Conservation (phyloP, 345 rosid genomes). For the Acer yangbiense region DNA sequence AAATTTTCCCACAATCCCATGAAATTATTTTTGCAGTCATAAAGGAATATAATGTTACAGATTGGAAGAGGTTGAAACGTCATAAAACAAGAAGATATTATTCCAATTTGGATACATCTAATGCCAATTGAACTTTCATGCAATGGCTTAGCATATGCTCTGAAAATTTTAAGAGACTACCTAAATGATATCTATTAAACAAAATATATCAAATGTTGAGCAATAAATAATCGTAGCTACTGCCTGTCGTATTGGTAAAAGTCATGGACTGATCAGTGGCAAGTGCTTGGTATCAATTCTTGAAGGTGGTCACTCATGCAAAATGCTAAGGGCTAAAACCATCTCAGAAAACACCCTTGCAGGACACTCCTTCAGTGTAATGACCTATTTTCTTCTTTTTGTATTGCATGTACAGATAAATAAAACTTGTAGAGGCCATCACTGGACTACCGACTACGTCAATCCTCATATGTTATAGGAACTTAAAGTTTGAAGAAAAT, state of each 20-base stretch:
- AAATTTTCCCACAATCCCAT: not conserved
- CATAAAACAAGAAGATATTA: not conserved
- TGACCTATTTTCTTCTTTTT: not conserved
- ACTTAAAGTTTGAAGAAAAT: not conserved
- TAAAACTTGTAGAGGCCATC: not conserved
- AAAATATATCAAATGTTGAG: not conserved
- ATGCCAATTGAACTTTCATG: not conserved
- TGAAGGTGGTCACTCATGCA: not conserved
- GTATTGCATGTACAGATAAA: not conserved
- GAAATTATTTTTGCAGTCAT: not conserved
- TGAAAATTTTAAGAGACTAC: not conserved
- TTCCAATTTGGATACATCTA: not conserved
- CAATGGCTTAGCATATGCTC: not conserved
- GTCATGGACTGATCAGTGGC: not conserved
- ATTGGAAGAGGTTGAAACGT: not conserved
- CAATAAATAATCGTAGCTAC: not conserved
- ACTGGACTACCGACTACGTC: not conserved
- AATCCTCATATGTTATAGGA: not conserved
- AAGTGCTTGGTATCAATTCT: not conserved
- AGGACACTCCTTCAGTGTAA: not conserved
- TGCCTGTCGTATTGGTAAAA: not conserved
- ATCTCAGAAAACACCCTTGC: not conserved
- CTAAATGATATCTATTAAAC: not conserved
- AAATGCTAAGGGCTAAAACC: not conserved
- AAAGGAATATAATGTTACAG: not conserved